Evolutionary conservation across 768 basidiomycete genomes (phyloP).

Genomic region (Inosperma sp.): DNA sequence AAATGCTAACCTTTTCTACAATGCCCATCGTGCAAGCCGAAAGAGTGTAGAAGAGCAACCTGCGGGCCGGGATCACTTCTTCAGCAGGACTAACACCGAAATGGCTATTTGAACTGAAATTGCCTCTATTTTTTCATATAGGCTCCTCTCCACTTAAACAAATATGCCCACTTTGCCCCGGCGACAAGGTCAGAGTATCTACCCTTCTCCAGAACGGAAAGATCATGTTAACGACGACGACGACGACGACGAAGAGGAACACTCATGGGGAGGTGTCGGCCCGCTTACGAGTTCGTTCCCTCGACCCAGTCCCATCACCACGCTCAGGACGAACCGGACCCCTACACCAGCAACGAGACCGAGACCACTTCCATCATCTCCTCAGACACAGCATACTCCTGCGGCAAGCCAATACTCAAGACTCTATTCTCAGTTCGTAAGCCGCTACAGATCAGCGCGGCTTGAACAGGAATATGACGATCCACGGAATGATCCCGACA

Average conservation of each 20-base stretch:
- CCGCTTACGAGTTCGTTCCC: conserved; percentile 32
- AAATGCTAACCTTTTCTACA: conserved; percentile 70
- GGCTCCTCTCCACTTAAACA: conserved; percentile 9
- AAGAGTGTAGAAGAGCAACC: neutral
- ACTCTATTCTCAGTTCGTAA: conserved; percentile 77
- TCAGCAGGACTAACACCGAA: too few species aligned
- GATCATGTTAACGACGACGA: conserved; percentile 44
- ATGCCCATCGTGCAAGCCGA: conserved; percentile 65
- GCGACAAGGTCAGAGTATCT: conserved; percentile 65
- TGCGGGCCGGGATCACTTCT: neutral
- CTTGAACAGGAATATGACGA: conserved; percentile 49
- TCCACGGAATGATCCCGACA: conserved; percentile 75
- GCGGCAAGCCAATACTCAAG: conserved; percentile 41
- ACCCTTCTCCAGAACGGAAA: conserved; percentile 50
- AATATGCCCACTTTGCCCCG: conserved; percentile 32
- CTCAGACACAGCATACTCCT: conserved; percentile 18
- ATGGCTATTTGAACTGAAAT: too few species aligned
- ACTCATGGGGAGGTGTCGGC: conserved; percentile 32
- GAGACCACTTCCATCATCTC: conserved; percentile 25
- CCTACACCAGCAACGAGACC: conserved; percentile 27
- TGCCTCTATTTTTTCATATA: conserved; percentile 7
- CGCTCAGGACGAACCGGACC: neutral
- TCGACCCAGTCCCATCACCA: conserved; percentile 17
- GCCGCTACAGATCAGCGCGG: conserved; percentile 61
- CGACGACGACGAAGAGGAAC: conserved; percentile 42